Percentiles rank a stretch among this genome's conserved stretches.
Evolutionary conservation across 441 rosid species (phyloP).

Genomic region (Erodium trifolium): DNA sequence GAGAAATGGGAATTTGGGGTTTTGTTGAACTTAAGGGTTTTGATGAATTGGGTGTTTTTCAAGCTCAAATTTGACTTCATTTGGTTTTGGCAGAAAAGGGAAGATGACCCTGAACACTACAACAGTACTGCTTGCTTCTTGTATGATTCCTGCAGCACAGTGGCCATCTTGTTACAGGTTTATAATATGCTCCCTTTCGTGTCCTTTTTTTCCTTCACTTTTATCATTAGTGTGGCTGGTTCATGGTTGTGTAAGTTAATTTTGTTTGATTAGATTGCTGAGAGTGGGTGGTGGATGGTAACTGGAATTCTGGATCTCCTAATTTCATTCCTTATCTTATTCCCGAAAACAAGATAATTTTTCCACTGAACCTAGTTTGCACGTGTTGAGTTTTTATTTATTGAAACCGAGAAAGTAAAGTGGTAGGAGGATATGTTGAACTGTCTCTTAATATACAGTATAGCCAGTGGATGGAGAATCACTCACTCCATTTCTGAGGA

Average conservation of each 20-base stretch:
- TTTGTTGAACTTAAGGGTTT: not conserved
- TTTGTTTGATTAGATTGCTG: too few species aligned
- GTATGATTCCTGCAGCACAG: constrained; percentile 8
- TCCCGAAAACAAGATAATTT: not conserved
- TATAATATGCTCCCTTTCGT: not conserved
- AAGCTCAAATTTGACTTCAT: not conserved
- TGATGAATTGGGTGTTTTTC: not conserved
- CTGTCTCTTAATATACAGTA: not conserved
- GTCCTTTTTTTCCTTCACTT: too few species aligned
- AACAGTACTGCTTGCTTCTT: not conserved
- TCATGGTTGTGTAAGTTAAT: too few species aligned
- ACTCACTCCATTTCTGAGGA: not conserved
- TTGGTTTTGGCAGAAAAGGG: constrained; percentile 3
- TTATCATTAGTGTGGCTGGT: too few species aligned
- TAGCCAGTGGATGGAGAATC: not conserved
- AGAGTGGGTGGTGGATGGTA: too few species aligned
- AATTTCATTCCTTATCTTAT: not conserved
- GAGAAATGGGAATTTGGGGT: not conserved
- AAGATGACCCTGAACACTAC: constrained; percentile 3
- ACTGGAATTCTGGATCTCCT: not conserved
- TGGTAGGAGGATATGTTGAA: not conserved
- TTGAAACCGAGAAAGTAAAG: not conserved
- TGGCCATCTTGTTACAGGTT: constrained; percentile 7
- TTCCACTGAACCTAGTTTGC: constrained; percentile 1
- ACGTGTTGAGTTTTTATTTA: not conserved